Evolutionary conservation across 2,329 filamentous ascomycete species (phyloP).

Genomic region (Nigrospora sphaerica): DNA sequence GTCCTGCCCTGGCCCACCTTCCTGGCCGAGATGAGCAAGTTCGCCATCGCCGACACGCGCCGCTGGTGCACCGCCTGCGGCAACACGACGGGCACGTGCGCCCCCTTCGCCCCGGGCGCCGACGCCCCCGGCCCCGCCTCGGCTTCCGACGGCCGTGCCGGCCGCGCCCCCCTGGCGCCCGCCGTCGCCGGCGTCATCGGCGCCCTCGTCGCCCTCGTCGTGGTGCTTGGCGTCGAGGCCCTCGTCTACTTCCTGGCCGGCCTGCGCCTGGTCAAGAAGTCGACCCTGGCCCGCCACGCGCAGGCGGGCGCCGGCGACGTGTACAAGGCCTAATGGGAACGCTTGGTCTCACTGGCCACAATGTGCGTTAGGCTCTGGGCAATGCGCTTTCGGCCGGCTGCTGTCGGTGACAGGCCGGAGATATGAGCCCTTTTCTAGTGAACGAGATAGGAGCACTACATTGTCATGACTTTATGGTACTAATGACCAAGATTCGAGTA

Average conservation of each 20-base stretch:
- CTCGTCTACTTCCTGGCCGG: conserved; percentile 35
- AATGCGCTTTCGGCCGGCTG: too few species aligned
- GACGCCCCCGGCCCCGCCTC: conserved; percentile 15
- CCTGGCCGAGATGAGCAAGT: conserved; percentile 50
- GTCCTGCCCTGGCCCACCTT: conserved; percentile 66
- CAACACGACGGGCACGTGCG: conserved; percentile 62
- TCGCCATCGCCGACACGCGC: conserved; percentile 57
- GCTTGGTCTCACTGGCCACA: too few species aligned
- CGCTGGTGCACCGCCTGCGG: conserved; percentile 74
- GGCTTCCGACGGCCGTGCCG: conserved; percentile 12
- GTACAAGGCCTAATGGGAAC: neutral
- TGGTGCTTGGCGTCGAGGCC: conserved; percentile 38
- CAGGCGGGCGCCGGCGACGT: conserved; percentile 3
- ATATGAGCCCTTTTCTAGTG: too few species aligned
- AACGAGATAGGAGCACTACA: too few species aligned
- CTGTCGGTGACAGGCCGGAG: too few species aligned
- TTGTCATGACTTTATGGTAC: too few species aligned
- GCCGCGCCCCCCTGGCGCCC: conserved; percentile 48
- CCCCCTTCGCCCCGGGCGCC: conserved; percentile 24
- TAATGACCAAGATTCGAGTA: too few species aligned
- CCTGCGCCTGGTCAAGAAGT: conserved; percentile 41
- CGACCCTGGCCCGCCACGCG: conserved; percentile 17
- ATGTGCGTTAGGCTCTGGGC: too few species aligned
- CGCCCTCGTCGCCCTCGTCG: conserved; percentile 54
- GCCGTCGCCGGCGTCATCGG: conserved; percentile 78